Evolutionary conservation across 2,329 filamentous ascomycete genomes (phyloP).

Genomic region (Diaporthe helianthi): DNA sequence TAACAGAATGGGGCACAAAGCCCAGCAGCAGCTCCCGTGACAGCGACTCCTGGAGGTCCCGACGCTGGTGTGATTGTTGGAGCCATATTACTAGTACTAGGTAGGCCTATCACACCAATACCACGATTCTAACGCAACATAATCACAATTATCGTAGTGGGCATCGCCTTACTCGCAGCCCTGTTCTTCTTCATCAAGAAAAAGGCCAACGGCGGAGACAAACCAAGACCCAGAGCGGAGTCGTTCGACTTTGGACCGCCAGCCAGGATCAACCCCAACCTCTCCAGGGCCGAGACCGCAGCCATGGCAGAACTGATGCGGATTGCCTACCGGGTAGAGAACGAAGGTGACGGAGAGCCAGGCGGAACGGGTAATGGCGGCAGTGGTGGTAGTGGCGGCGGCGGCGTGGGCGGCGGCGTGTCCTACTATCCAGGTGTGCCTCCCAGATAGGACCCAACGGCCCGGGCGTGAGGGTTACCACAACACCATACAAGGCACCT

Average conservation of each 20-base stretch:
- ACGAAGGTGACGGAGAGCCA: background rate
- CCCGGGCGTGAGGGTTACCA: background rate
- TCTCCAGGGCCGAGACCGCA: constrained; percentile 1
- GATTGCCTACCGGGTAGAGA: constrained; percentile 17
- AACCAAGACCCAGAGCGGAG: background rate
- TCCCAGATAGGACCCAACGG: background rate
- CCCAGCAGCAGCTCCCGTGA: background rate
- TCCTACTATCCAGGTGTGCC: constrained; percentile 16
- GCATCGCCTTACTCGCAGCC: background rate
- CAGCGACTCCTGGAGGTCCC: background rate
- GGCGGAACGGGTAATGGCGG: background rate
- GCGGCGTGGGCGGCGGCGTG: background rate
- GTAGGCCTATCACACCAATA: background rate
- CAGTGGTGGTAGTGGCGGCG: background rate
- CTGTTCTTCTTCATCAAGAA: constrained; percentile 3
- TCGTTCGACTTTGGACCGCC: constrained; percentile 14
- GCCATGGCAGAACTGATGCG: constrained; percentile 16
- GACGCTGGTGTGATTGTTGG: constrained; percentile 12
- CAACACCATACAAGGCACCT: background rate
- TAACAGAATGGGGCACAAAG: constrained; percentile 2
- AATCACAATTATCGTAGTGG: background rate
- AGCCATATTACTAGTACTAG: constrained; percentile 1
- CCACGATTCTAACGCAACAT: background rate
- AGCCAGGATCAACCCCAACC: background rate
- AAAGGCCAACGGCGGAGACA: background rate